Percentiles rank a stretch among this genome's conserved stretches.
Evolutionary conservation across 768 basidiomycete genomes (phyloP).

Genomic region (Lactifluus volemus): DNA sequence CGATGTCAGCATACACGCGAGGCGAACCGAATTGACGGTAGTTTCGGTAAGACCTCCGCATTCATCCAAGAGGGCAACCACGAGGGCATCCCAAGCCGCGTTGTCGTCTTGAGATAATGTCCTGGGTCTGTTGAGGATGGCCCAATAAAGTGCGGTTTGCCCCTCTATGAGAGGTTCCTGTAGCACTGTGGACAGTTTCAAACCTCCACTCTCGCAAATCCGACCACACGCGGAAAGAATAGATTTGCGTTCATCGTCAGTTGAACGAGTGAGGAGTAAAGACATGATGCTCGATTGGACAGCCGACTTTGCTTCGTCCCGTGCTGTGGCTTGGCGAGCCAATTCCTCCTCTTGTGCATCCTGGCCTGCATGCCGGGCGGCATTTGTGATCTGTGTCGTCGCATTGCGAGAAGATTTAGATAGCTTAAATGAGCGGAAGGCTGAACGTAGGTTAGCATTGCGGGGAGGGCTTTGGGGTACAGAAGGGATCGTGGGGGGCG

Average conservation of each 20-base stretch:
- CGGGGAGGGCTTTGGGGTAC: neutral
- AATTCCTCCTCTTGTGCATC: neutral
- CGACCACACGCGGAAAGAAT: slow-evolving; percentile 55
- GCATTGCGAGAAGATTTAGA: neutral
- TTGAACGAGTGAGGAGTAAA: slow-evolving; percentile 32
- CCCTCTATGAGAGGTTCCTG: slow-evolving; percentile 56
- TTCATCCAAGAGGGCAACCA: slow-evolving; percentile 42
- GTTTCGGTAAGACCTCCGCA: slow-evolving; percentile 31
- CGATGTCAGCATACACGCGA: slow-evolving; percentile 55
- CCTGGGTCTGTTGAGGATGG: slow-evolving; percentile 45
- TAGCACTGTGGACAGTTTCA: slow-evolving; percentile 46
- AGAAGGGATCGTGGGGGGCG: neutral
- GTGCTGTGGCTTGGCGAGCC: neutral
- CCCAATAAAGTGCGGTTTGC: slow-evolving; percentile 66
- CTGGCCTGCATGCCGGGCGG: neutral
- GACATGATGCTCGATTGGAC: slow-evolving; percentile 3
- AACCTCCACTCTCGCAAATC: slow-evolving; percentile 39
- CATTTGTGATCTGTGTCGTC: neutral
- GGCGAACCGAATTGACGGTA: slow-evolving; percentile 39
- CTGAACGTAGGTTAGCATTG: neutral
- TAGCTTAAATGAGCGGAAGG: neutral
- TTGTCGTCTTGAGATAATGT: slow-evolving; percentile 5
- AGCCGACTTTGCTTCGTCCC: neutral
- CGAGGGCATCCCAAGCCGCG: slow-evolving; percentile 23
- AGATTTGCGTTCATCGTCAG: slow-evolving; percentile 23